Percentiles rank a stretch among this genome's conserved stretches.
Conservation (phyloP, 208 protist genomes). For the Trypanosoma congolense region DNA sequence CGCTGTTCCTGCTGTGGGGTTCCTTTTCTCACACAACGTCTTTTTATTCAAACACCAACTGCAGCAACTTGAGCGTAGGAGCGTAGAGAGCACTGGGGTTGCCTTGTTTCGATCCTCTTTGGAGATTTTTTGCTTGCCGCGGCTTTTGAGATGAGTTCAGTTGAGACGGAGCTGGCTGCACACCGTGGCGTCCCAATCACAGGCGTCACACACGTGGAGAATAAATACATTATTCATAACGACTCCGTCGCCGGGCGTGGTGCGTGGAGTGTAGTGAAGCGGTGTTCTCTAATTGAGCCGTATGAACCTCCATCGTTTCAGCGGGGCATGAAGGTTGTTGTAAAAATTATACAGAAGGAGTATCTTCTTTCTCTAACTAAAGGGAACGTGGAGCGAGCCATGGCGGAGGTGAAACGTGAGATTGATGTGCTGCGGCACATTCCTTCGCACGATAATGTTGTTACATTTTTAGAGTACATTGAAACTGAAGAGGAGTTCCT, state of each 20-base stretch:
- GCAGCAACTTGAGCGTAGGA: not conserved
- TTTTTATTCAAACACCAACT: not conserved
- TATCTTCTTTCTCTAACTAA: constrained; percentile 84
- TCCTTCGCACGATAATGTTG: constrained; percentile 81
- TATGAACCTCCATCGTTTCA: constrained; percentile 69
- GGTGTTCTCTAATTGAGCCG: constrained; percentile 54
- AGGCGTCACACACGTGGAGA: constrained; percentile 43
- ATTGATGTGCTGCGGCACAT: constrained; percentile 87
- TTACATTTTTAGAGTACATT: constrained; percentile 85
- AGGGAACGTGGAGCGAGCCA: constrained; percentile 79
- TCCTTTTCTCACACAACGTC: not conserved
- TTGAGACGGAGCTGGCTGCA: not conserved
- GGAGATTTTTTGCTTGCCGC: not conserved
- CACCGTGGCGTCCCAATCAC: not conserved
- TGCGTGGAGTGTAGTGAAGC: constrained; percentile 87
- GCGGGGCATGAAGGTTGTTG: constrained; percentile 80
- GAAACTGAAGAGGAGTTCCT: constrained; percentile 83
- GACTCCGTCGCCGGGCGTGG: constrained; percentile 77
- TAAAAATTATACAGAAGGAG: constrained; percentile 89
- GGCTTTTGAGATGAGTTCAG: constrained; percentile 2
- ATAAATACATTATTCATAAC: constrained; percentile 79
- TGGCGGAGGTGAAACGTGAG: constrained; percentile 87
- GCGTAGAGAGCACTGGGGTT: not conserved
- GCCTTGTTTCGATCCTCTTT: constrained; percentile 1
- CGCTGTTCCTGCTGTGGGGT: not conserved